Base-by-base conservation (phyloP, 768 basidiomycete genomes). In the Mycena olivaceomarginata region DNA sequence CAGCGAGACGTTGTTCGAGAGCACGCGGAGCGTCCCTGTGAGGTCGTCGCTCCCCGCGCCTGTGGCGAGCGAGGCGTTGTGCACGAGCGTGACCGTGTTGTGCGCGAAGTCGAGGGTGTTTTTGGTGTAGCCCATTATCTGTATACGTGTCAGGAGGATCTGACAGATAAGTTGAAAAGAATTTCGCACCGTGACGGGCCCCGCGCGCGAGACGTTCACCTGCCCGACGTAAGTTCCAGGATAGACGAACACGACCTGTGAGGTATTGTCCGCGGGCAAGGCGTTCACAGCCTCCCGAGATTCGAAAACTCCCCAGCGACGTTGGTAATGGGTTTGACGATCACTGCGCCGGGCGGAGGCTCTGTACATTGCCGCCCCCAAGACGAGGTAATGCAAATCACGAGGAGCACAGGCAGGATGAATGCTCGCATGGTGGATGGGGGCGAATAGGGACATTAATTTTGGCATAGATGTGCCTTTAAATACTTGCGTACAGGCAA, bases 191-290 rank as follows among this genome's bases (percentile, higher is more conserved):
- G 76, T 82, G 22, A 81, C 77, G 20, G 83, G 83, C 7, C 83
- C 83, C 5, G 80, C 31, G 25, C 83, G 79, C 31, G 82, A 77
- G 12, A 84, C 77, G 63, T 79, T 80, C 8, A 84, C 83, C 57
- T 83, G 82, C 5, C 81, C 82, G 13, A 53, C 48, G 63, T 84
- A 84, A 6, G 80, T 79, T 4, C 84, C 84, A 12, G 84, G 81
- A 70, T 79, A 84, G 22, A 84, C 79, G 68, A 84, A 84, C 20
- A 84, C 81, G 7, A 78, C 73, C 60, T 79, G 79, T 4, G 80
- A 66, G 18, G 75, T 78, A 8, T 63, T 76, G 51, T 82, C 83
- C 8, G 70, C 70, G 2, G 83, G 82, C 40, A 84, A 71, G 10
- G 82, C 75, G 48, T 81, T 77, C 41, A 84, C 80, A 10, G 83